phyloP scores from a whole-genome alignment of 768 basidiomycete species.

The Tephrocybe sp. region DNA sequence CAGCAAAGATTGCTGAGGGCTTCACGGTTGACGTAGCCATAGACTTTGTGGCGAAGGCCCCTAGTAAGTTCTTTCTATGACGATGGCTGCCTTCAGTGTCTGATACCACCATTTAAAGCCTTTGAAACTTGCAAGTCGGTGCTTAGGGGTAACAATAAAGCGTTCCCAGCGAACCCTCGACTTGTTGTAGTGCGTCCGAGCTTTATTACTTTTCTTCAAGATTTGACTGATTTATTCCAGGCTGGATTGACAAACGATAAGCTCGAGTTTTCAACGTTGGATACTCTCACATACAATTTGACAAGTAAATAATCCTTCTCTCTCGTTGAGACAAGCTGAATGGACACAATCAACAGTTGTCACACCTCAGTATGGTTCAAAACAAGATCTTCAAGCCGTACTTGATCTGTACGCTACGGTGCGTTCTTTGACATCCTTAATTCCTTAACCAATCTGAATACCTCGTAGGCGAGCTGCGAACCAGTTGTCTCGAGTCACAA shows the following conservation, averaged over 20 bases:
- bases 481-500: conserved; percentile 8
- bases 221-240: neutral
- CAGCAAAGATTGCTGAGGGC: conserved; percentile 5
- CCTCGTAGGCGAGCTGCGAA: neutral
- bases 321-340: neutral
- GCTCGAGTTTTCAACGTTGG: conserved; percentile 9
- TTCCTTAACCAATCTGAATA: neutral
- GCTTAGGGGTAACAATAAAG: conserved; percentile 2
- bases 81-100: neutral
- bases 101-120: neutral
- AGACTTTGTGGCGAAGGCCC: conserved; percentile 6
- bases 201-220: neutral
- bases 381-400: conserved; percentile 8
- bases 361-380: conserved; percentile 8
- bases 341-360: neutral
- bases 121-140: conserved; percentile 6
- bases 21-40: conserved; percentile 9
- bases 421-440: neutral
- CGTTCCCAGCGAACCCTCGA: conserved; percentile 8
- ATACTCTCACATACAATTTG: conserved; percentile 9
- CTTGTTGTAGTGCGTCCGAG: conserved; percentile 3
- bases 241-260: conserved; percentile 9
- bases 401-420: conserved; percentile 7
- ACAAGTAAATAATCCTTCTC: neutral
- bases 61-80: neutral